Base-by-base conservation (phyloP, 192 early-diverging fungal species). In the Coemansia sp. region DNA sequence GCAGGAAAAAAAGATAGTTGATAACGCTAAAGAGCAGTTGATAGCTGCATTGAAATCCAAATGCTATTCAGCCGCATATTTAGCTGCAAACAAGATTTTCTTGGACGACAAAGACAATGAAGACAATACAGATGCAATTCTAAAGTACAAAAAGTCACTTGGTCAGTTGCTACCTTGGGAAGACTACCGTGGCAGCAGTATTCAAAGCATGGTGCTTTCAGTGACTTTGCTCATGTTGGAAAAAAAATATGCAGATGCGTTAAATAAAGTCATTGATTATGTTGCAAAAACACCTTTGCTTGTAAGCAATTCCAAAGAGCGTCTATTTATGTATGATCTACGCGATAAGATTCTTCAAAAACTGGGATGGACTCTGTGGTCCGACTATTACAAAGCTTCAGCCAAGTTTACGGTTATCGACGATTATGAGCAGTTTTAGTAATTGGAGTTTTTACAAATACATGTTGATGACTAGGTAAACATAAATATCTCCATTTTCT, bases 231-330 rank as follows among this genome's bases (percentile, higher is more conserved):
- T 25, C 22, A 54, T 54, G 4, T 18, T 18, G 4, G 48, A 49
- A 11, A 54, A 54, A 5, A 54, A 54, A 25, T 54, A 54, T 54
- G 51, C 51, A 4, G 8, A 28, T 2, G 94, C 92, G 0, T 74
- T 96, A 57, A 89, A 91, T 69, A 84, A 83, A 0, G 67, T 92
- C 36, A 83, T 90, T 69, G 86, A 85, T 62, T 96, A 84, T 75
- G 67, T 95, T 48, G 69, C 38, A 20, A 89, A 90, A 22, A 75
- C 73, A 16, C 73, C 80, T 20, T 64, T 86, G 18, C 79, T 73
- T 34, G 50, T 63, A 16, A 80, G 85, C 2, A 87, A 82, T 25
- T 68, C 72, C 6, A 80, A 81, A 31, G 86, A 90, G 63, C 74
- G 88, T 40, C 73, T 81, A 64, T 76, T 82, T 0, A 84, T 83